These are phyloP conservation scores for Ustilago hordei DNA, from an alignment of 1,284 basidiomycete genomes.

Conservation along the genomic window DNA sequence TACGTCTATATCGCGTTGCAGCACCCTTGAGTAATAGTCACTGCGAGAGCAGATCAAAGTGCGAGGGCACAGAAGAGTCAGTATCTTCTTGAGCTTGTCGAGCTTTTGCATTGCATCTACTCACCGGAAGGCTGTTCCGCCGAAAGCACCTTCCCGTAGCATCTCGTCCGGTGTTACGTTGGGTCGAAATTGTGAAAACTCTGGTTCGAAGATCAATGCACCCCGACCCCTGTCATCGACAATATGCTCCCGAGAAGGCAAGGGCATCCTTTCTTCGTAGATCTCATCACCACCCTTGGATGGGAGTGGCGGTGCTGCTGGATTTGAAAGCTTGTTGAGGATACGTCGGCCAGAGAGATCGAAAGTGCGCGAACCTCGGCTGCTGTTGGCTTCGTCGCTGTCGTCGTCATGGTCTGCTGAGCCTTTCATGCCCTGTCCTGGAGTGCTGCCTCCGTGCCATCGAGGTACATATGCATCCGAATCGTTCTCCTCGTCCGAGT, in stretches of 20 bases:
- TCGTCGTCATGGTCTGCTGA: slow-evolving; percentile 20
- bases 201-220: slow-evolving; percentile 70
- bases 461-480: slow-evolving; percentile 43
- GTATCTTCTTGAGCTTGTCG: neutral
- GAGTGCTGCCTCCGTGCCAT: slow-evolving; percentile 34
- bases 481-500: slow-evolving; percentile 46
- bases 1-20: slow-evolving; percentile 40
- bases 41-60: slow-evolving; percentile 9
- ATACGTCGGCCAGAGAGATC: slow-evolving; percentile 37
- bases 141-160: slow-evolving; percentile 71
- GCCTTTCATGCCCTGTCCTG: slow-evolving; percentile 1
- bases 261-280: slow-evolving; percentile 29
- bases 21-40: slow-evolving; percentile 49
- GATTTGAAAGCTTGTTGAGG: slow-evolving; percentile 52
- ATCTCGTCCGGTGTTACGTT: slow-evolving; percentile 72
- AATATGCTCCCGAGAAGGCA: slow-evolving; percentile 31
- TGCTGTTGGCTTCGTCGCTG: slow-evolving; percentile 26
- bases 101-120: neutral
- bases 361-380: slow-evolving; percentile 39
- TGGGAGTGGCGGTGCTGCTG: slow-evolving; percentile 32
- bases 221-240: slow-evolving; percentile 58
- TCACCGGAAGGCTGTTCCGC: slow-evolving; percentile 71
- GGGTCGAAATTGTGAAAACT: slow-evolving; percentile 70
- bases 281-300: slow-evolving; percentile 32
- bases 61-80: neutral